phyloP scores from a whole-genome alignment of 352 stramenopile species.

The Phytophthora niederhauseri region DNA sequence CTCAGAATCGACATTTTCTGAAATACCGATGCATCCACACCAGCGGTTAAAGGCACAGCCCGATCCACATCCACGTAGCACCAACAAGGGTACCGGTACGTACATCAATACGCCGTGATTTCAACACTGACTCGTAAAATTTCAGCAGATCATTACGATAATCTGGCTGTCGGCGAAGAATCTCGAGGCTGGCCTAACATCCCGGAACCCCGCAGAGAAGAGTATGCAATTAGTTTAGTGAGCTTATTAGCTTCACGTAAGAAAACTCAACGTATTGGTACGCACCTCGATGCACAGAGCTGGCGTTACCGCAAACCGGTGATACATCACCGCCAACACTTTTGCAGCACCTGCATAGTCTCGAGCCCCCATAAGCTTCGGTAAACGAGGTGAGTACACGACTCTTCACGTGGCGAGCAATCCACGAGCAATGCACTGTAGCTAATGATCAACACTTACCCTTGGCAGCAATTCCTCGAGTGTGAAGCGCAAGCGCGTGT shows the following conservation, averaged over 20 bases:
- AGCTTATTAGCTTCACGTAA: background rate
- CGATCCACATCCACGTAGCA: slow-evolving; percentile 2
- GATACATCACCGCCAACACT: slow-evolving; percentile 70
- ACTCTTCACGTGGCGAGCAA: background rate
- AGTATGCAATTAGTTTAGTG: background rate
- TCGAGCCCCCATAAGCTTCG: slow-evolving; percentile 66
- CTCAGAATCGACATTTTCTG: slow-evolving; percentile 74
- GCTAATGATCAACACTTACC: slow-evolving; percentile 29
- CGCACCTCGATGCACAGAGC: slow-evolving; percentile 69
- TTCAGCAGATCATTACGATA: slow-evolving; percentile 54
- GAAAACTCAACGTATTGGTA: background rate
- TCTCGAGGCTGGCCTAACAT: slow-evolving; percentile 75
- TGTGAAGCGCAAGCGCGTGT: slow-evolving; percentile 45
- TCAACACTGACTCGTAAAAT: slow-evolving; percentile 61
- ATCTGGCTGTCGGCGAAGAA: slow-evolving; percentile 63
- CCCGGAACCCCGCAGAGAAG: slow-evolving; percentile 7
- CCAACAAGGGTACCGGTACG: slow-evolving; percentile 17
- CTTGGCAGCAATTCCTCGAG: slow-evolving; percentile 57
- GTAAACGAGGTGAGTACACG: background rate
- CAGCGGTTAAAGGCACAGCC: slow-evolving; percentile 4
- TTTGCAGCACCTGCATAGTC: slow-evolving; percentile 75
- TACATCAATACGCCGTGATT: slow-evolving; percentile 58
- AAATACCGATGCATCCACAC: slow-evolving; percentile 7
- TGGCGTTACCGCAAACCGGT: slow-evolving; percentile 64
- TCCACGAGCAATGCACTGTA: background rate